Evolutionary conservation across 2,329 filamentous ascomycete genomes (phyloP), one percentile per base, ranked within the genome.

Genomic region (Trichoderma sp.): DNA sequence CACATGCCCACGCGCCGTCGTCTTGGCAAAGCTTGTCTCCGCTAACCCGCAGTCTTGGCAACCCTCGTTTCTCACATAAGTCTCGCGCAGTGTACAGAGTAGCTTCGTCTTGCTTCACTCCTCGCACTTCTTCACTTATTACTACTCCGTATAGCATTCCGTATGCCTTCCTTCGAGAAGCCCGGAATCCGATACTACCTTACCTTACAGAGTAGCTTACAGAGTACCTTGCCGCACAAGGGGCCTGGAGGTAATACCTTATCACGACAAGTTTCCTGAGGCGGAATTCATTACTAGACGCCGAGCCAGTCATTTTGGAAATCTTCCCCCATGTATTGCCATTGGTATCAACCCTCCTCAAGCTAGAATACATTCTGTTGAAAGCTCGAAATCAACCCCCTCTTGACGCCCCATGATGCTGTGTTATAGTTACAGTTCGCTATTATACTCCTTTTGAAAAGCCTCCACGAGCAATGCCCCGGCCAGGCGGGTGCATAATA

Each of bases 1-100:
- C 45, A 48, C 19, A 53, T 63, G 45, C 45, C 45, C 25, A 25
- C 7, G 56, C 35, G 56, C 45, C 34, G 59, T 48, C 59, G 17
- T 52, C 76, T 78, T 74, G 77, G 74, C 74, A 74, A 76, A 76
- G 74, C 74, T 76, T 76, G 71, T 73, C 68, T 71, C 50, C 61
- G 35, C 50, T 34, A 64, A 25, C 61, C 54, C 45, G 65, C 50
- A 70, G 72, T 71, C 72, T 74, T 70, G 70, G 68, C 68, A 57
- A 68, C 56, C 64, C 15, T 32, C 29, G 34, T 35, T 34, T 45
- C 37, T 32, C 27, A 17, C 58, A 25, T 15, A 35, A 15, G 9
- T 22, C 37, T 50, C 42, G n/a, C 5, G 27, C 10, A 12, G n/a
- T 48, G 15, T 13, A 58, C 10, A 12, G n/a, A 37, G 15, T 13